Evolutionary conservation across 306 rosid genomes (phyloP).

Genomic region (Cajanus cajan): DNA sequence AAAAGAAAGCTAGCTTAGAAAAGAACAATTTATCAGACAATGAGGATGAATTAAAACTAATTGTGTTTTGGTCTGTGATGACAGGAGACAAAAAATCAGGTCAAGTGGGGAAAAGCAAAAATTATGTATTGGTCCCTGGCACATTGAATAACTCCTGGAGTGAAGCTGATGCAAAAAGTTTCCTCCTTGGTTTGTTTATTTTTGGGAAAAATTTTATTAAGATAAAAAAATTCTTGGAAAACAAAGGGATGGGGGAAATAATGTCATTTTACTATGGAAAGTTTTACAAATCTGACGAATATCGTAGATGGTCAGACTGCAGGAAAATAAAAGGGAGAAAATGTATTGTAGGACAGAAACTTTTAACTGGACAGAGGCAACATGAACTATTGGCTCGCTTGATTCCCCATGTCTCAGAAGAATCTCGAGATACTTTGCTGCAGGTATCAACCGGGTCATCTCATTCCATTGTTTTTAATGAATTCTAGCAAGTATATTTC

Average conservation of each 20-base stretch:
- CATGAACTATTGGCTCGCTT: constrained; percentile 66
- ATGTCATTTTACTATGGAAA: constrained; percentile 68
- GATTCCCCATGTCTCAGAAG: constrained; percentile 50
- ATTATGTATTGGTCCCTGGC: constrained; percentile 41
- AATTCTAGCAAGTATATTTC: neutral
- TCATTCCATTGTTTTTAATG: constrained; percentile 6
- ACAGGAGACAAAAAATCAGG: constrained; percentile 19
- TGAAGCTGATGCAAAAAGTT: constrained; percentile 54
- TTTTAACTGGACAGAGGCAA: constrained; percentile 71
- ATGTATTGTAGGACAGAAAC: constrained; percentile 58
- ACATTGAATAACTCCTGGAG: constrained; percentile 49
- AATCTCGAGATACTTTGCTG: constrained; percentile 41
- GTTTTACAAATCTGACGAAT: constrained; percentile 58
- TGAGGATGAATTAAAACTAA: constrained; percentile 19
- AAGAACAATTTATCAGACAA: constrained; percentile 2
- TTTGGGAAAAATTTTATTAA: constrained; percentile 64
- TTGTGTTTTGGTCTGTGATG: constrained; percentile 10
- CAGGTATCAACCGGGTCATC: constrained; percentile 47
- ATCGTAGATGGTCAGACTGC: constrained; percentile 64
- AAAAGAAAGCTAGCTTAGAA: neutral
- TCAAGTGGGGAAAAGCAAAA: constrained; percentile 30
- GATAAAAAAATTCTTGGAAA: constrained; percentile 54
- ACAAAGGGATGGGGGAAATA: constrained; percentile 54
- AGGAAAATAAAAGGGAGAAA: constrained; percentile 54
- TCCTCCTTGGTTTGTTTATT: constrained; percentile 67